Base-by-base conservation (phyloP, 768 basidiomycete genomes). In the Suillus bovinus region DNA sequence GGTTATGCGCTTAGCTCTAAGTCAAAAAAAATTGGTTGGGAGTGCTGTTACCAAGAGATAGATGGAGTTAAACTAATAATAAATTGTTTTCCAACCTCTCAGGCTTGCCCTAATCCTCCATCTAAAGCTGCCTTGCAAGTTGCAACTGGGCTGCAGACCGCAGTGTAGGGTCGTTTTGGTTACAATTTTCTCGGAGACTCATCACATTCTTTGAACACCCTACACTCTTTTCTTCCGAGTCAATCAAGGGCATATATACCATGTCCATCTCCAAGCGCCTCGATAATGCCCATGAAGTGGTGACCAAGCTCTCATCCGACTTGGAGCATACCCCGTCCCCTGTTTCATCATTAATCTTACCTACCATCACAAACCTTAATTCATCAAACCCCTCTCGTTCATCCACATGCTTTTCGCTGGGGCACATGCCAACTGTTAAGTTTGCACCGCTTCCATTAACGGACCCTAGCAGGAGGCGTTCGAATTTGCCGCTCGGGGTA, bases 391-490 rank as follows among this genome's bases (percentile, higher is more conserved):
- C 39, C 47, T 68, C 57, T 14, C 68, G 29, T 27, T 66, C 64
- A 16, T 70, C 67, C 7, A 41, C 63, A 7, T 59, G 61, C n/a
- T 71, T 65, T 38, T 58, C 67, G 36, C 64, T 44, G 17, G 33
- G 27, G 36, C 57, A 63, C 33, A 47, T 68, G 17, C 71, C 68
- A 42, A 80, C 75, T 56, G 80, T 88, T 49, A 82, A 78, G 64
- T 88, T 88, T 60, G 86, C 86, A 1, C 86, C 86, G 0, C 73
- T 88, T 27, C 86, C 86, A 1, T 76, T 82, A 61, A 70, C 81
- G 1, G 83, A 79, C 22, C 82, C 82, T 3, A 78, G 80, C 24
- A 81, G 80, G 66, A 80, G 82, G 50, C 78, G 81, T 24, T 83
- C 79, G 6, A 69, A 76, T 41, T 75, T 77, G 5, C 86, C 86